Percentiles rank a stretch among this genome's conserved stretches.
Evolutionary conservation across 2,329 filamentous ascomycete species (phyloP).

Genomic region (Alternaria triticina): DNA sequence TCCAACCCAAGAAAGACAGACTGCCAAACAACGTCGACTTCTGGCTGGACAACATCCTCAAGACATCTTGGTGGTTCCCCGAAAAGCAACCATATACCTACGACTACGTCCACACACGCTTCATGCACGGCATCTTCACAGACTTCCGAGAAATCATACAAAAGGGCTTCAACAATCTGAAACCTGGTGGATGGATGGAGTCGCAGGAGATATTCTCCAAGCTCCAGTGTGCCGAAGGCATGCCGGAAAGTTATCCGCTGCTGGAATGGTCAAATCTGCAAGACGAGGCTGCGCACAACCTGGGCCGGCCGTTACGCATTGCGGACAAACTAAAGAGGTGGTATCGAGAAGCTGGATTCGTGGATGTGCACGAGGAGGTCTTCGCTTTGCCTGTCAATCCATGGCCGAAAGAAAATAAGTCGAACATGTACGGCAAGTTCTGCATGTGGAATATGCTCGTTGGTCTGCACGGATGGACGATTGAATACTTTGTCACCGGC

Average conservation of each 20-base stretch:
- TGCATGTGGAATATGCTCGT: slow-evolving; percentile 56
- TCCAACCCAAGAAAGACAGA: slow-evolving; percentile 51
- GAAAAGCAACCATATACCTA: slow-evolving; percentile 43
- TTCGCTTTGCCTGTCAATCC: slow-evolving; percentile 61
- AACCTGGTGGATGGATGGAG: slow-evolving; percentile 62
- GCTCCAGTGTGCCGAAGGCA: slow-evolving; percentile 60
- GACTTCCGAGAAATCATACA: slow-evolving; percentile 63
- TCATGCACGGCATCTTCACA: slow-evolving; percentile 64
- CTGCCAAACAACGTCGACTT: slow-evolving; percentile 74
- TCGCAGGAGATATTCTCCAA: slow-evolving; percentile 53
- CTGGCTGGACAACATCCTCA: slow-evolving; percentile 71
- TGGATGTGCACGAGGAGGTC: slow-evolving; percentile 61
- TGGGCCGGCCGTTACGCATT: slow-evolving; percentile 57
- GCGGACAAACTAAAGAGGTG: slow-evolving; percentile 61
- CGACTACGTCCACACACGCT: slow-evolving; percentile 66
- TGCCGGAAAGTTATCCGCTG: slow-evolving; percentile 56
- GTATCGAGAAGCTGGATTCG: slow-evolving; percentile 64
- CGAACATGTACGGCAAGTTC: slow-evolving; percentile 58
- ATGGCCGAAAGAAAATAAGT: slow-evolving; percentile 57
- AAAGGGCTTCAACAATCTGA: slow-evolving; percentile 59
- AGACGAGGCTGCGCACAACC: slow-evolving; percentile 55
- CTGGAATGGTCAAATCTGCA: slow-evolving; percentile 55
- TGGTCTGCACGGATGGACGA: slow-evolving; percentile 53
- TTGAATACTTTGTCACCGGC: slow-evolving; percentile 52
- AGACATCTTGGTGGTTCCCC: slow-evolving; percentile 63